Conservation (phyloP, 1,139 yeast species). For the Diutina neorugosa region DNA sequence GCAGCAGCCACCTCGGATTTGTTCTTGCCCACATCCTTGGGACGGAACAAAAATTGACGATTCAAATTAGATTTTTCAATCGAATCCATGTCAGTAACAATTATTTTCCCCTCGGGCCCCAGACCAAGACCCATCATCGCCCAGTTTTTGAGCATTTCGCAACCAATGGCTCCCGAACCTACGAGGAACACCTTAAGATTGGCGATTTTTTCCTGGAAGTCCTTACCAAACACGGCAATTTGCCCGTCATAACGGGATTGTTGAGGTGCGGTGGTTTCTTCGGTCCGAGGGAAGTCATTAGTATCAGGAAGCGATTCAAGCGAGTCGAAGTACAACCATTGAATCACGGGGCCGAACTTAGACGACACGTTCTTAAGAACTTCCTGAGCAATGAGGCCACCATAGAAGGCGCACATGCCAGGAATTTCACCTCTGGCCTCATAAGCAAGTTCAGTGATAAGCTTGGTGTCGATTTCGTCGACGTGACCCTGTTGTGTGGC, state of each 20-base stretch:
- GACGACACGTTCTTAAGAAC: constrained; percentile 92
- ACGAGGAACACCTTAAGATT: constrained; percentile 81
- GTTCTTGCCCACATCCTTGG: constrained; percentile 84
- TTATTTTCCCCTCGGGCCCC: constrained; percentile 77
- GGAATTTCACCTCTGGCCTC: constrained; percentile 92
- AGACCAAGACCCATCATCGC: constrained; percentile 93
- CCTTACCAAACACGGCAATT: constrained; percentile 84
- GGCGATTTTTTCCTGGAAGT: constrained; percentile 59
- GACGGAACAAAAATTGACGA: constrained; percentile 90
- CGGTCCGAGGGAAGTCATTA: constrained; percentile 47
- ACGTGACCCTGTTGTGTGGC: constrained; percentile 47
- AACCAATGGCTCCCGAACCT: constrained; percentile 98
- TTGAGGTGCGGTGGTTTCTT: constrained; percentile 60
- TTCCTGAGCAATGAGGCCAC: constrained; percentile 95
- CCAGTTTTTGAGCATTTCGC: constrained; percentile 98
- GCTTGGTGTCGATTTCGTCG: constrained; percentile 43
- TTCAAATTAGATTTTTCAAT: constrained; percentile 93
- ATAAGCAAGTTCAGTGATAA: constrained; percentile 61
- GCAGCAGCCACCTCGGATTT: constrained; percentile 85
- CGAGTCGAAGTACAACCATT: constrained; percentile 87
- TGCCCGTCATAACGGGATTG: constrained; percentile 85
- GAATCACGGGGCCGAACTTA: constrained; percentile 83
- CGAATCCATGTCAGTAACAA: constrained; percentile 86
- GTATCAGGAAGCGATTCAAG: constrained; percentile 74
- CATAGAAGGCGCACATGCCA: constrained; percentile 79